Evolutionary conservation across 2,329 filamentous ascomycete species (phyloP), one percentile per base, ranked within the genome.

Genomic region (Trichoderma koningiopsis): DNA sequence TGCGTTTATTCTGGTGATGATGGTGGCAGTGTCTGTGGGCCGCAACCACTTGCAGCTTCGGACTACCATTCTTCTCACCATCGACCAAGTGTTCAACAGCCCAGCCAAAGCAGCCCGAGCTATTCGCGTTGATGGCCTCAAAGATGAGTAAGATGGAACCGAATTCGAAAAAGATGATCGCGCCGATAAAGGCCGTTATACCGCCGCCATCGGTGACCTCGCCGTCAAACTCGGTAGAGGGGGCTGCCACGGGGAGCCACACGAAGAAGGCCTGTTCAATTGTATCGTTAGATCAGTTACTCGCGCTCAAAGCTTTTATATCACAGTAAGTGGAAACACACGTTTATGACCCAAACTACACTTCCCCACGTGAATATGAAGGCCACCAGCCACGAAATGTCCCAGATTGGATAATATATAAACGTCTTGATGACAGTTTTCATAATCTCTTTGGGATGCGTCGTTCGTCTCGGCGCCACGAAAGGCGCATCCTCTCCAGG

Each of bases 71-170:
- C n/a, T 67, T 47, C 61, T 59, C 70, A 22, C 43, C 43, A 16
- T 80, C 80, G 2, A 86, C 52, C 0, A 81, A 82, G 27, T 82
- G 81, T 72, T 90, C 86, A 1, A 92, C 73, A 0, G 89, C 89
- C 89, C 89, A 92, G 4, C 90, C 89, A 75, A 92, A 92, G 76
- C 89, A 92, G 14, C 86, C 87, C 0, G 84, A 80, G 14, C 85
- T 81, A 73, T 91, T 88, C 74, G 89, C 87, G 75, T 92, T 92
- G n/a, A 91, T 82, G 4, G 89, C 89, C 76, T 92, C 90, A 1
- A 91, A 79, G 77, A 92, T 82, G 31, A 92, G 81, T 1, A 92
- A 77, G 1, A 91, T 74, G 43, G 87, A 88, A 0, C 89, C 89
- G 4, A 89, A 66, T 72, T 90, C 88, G 75, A 92, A 92, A 33